These are phyloP conservation scores for Aureococcus anophagefferens DNA, from an alignment of 108 stramenopile genomes.

Conservation along the genomic window DNA sequence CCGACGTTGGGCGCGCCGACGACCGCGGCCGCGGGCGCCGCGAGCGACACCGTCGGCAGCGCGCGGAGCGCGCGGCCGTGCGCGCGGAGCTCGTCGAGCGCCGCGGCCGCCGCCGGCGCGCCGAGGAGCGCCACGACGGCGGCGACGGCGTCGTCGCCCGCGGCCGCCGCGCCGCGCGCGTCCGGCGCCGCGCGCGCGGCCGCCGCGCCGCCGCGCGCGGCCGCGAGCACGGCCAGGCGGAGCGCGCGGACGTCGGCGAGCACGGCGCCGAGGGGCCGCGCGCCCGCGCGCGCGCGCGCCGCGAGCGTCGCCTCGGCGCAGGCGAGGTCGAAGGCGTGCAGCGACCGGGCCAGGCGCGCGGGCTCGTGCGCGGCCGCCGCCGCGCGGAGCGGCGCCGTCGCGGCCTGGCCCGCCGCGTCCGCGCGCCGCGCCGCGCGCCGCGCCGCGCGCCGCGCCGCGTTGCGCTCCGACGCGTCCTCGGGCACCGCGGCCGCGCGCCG, in stretches of 20 bases:
- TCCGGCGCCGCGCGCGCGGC: background rate
- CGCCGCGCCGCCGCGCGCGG: background rate
- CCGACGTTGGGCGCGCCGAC: slow-evolving; percentile 96
- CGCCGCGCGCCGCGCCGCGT: background rate
- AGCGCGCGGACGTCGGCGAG: background rate
- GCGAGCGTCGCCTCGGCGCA: background rate
- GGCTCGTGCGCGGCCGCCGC: background rate
- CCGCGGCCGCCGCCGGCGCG: background rate
- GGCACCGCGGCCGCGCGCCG: no score
- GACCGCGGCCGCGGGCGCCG: slow-evolving; percentile 80
- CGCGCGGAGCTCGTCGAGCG: slow-evolving; percentile 4
- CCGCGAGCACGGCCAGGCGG: background rate
- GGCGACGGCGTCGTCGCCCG: background rate
- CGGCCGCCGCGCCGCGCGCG: background rate
- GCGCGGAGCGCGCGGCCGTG: slow-evolving; percentile 61
- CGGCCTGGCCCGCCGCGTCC: background rate
- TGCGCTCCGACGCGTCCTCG: no score
- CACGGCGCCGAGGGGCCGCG: background rate
- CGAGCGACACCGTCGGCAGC: slow-evolving; percentile 73
- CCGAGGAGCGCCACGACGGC: background rate
- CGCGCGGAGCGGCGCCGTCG: background rate
- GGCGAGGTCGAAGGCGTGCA: background rate
- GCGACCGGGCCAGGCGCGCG: background rate
- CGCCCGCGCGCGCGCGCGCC: background rate
- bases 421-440: background rate